A percentile compares a stretch with the other conserved stretches of the same genome.
phyloP scores from a whole-genome alignment of 169 alveolate species.

The Cryptosporidium sp. region DNA sequence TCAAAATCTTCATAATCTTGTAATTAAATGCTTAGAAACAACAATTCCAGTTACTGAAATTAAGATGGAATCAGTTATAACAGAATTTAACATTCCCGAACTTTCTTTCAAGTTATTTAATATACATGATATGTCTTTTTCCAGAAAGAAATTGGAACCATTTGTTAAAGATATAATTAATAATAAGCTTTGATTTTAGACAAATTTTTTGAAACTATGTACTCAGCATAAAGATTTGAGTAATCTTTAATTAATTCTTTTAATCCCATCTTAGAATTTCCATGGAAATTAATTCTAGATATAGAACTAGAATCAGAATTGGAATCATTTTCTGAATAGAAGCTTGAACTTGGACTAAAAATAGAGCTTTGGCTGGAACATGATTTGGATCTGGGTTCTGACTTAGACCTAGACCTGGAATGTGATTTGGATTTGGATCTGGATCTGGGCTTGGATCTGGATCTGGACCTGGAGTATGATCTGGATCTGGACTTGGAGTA shows the following conservation, averaged over 20 bases:
- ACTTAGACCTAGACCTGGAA: no score
- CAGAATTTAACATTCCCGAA: background rate
- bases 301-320: background rate
- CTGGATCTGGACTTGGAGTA: background rate
- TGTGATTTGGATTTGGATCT: background rate
- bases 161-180: conserved; percentile 9
- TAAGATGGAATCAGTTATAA: background rate
- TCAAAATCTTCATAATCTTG: background rate
- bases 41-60: background rate
- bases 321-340: background rate
- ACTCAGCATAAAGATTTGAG: conserved; percentile 70
- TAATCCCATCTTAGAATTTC: background rate
- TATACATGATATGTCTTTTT: background rate
- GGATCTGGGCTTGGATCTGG: background rate
- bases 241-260: conserved; percentile 32
- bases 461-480: background rate
- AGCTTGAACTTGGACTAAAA: background rate
- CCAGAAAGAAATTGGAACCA: conserved; percentile 64
- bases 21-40: background rate
- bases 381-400: background rate
- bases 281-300: background rate
- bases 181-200: conserved; percentile 26
- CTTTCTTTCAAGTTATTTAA: background rate
- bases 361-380: background rate
- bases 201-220: conserved; percentile 18